Evolutionary conservation across 2,329 filamentous ascomycete genomes (phyloP).

Genomic region (Talaromyces piceae): DNA sequence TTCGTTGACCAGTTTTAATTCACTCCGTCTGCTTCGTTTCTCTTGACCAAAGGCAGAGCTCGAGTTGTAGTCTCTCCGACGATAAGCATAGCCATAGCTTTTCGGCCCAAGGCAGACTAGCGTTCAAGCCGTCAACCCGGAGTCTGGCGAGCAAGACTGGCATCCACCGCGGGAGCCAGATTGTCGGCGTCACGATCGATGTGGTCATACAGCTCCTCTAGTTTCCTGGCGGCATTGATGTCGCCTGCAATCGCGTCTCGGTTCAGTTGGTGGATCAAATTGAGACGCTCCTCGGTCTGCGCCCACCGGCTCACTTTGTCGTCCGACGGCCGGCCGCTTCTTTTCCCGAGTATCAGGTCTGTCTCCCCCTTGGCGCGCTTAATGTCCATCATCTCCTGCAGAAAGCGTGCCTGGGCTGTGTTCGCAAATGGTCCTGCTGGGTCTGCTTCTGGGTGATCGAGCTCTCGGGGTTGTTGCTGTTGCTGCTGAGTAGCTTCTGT

Average conservation of each 20-base stretch:
- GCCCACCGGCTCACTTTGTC: conserved; percentile 30
- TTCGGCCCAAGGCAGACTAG: too few species aligned
- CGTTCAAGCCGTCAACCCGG: too few species aligned
- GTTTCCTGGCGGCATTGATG: conserved; percentile 23
- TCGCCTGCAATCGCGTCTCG: conserved; percentile 31
- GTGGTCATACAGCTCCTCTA: conserved; percentile 31
- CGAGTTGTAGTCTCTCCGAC: too few species aligned
- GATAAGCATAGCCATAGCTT: too few species aligned
- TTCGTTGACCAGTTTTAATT: neutral
- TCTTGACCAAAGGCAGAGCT: neutral
- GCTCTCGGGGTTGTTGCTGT: too few species aligned
- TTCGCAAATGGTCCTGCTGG: conserved; percentile 3
- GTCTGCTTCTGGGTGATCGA: neutral
- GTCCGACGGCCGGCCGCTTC: conserved; percentile 25
- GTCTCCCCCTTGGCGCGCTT: conserved; percentile 58
- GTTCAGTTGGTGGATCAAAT: conserved; percentile 30
- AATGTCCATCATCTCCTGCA: conserved; percentile 58
- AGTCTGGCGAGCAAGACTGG: neutral
- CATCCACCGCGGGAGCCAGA: neutral
- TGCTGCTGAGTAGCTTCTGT: neutral
- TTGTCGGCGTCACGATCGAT: conserved; percentile 13
- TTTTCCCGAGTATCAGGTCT: conserved; percentile 53
- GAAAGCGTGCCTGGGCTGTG: conserved; percentile 44
- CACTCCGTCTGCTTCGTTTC: neutral
- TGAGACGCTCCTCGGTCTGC: conserved; percentile 30